phyloP scores from a whole-genome alignment of 2,329 filamentous ascomycete species.

The Cryphonectria japonica region DNA sequence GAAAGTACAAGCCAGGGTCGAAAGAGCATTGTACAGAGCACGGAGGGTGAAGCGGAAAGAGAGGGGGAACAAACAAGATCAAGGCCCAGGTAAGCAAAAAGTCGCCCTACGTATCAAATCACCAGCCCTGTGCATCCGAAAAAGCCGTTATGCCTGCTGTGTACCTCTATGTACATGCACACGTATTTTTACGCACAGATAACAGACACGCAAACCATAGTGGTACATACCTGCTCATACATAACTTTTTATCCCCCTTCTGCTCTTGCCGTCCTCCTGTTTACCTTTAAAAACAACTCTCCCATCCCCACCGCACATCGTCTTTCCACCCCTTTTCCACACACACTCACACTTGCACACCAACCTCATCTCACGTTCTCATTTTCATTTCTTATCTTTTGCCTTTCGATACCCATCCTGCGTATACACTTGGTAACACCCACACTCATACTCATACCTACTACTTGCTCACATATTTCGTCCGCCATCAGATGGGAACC shows the following conservation, averaged over 20 bases:
- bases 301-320: neutral
- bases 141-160: neutral
- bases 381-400: neutral
- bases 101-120: neutral
- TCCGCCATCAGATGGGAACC: neutral
- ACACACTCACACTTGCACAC: neutral
- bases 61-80: neutral
- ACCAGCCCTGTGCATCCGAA: neutral
- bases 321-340: neutral
- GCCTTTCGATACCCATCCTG: slow-evolving; percentile 8
- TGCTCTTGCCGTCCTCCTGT: neutral
- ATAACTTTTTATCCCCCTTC: neutral
- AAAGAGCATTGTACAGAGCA: neutral
- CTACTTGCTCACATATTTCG: neutral
- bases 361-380: neutral
- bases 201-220: neutral
- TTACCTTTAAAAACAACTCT: slow-evolving; percentile 3
- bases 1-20: neutral
- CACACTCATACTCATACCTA: neutral
- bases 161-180: neutral
- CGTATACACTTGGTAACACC: neutral
- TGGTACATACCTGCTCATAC: neutral
- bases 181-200: neutral
- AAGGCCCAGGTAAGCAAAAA: neutral
- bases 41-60: neutral